phyloP scores from a whole-genome alignment of 306 rosid species.

The Fagus sylvatica region DNA sequence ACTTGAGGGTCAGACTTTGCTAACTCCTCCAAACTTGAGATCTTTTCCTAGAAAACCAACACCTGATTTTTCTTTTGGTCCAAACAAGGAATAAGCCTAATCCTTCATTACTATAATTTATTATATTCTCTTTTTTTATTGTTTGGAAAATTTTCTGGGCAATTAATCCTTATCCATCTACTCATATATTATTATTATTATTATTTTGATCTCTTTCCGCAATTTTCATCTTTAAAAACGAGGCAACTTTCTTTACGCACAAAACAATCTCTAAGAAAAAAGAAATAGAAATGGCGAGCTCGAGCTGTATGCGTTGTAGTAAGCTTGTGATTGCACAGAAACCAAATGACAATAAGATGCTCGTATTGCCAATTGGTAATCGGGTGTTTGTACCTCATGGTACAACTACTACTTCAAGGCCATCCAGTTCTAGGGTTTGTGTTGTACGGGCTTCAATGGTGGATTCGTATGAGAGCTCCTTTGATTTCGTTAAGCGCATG shows the following conservation, averaged over 20 bases:
- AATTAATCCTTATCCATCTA: too few relatives aligned
- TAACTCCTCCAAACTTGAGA: too few relatives aligned
- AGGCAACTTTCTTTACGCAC: not conserved
- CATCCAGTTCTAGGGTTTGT: constrained; percentile 26
- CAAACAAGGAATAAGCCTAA: too few relatives aligned
- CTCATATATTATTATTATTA: not conserved
- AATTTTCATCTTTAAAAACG: not conserved
- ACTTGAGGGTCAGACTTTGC: too few relatives aligned
- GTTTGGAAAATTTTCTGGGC: too few relatives aligned
- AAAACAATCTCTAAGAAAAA: not conserved
- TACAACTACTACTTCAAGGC: constrained; percentile 20
- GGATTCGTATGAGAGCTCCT: constrained; percentile 66
- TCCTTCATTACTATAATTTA: too few relatives aligned
- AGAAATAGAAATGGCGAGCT: constrained; percentile 33
- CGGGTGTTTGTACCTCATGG: constrained; percentile 20
- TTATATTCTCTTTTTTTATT: too few relatives aligned
- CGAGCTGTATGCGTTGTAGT: constrained; percentile 29
- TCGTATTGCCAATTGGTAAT: constrained; percentile 15
- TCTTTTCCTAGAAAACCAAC: too few relatives aligned
- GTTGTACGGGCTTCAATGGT: constrained; percentile 66
- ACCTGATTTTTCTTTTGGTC: too few relatives aligned
- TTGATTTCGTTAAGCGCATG: constrained; percentile 71
- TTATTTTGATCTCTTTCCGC: not conserved
- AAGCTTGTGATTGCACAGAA: constrained; percentile 28
- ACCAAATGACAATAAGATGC: constrained; percentile 19